Percentiles rank a stretch among this genome's conserved stretches.
These are phyloP conservation scores for Lachnellula willkommii DNA, from an alignment of 2,329 filamentous ascomycete species.

Conservation along the genomic window DNA sequence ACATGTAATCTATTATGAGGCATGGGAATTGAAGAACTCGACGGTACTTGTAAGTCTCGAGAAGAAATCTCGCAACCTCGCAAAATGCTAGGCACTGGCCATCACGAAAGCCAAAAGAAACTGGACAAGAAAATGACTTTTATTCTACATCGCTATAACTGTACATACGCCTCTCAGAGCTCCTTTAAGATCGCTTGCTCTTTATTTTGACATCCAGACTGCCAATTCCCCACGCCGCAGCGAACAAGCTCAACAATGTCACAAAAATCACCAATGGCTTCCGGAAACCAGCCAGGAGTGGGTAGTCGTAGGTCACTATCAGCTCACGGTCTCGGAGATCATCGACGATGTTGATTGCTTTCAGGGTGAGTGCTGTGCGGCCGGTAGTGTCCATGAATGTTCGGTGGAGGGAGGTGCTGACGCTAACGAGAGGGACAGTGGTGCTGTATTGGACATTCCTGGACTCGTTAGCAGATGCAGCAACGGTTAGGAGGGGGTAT, in stretches of 20 bases:
- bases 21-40: too few species aligned
- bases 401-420: conserved; percentile 60
- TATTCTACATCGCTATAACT: conserved; percentile 6
- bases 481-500: conserved; percentile 43
- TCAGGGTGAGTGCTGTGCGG: conserved; percentile 74
- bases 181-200: conserved; percentile 19
- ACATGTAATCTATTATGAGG: too few species aligned
- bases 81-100: too few species aligned
- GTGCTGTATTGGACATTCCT: conserved; percentile 78
- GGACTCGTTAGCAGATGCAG: conserved; percentile 37
- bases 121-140: not conserved
- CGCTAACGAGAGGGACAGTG: conserved; percentile 62
- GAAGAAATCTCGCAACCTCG: too few species aligned
- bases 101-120: too few species aligned
- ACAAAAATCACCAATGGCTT: conserved; percentile 81
- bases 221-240: conserved; percentile 67
- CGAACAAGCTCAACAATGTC: conserved; percentile 69
- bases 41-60: too few species aligned
- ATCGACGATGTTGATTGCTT: conserved; percentile 81
- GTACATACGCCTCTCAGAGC: conserved; percentile 1
- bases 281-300: conserved; percentile 66
- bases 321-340: conserved; percentile 80
- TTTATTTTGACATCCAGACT: conserved; percentile 29
- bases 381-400: conserved; percentile 94
- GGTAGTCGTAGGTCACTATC: conserved; percentile 83